Evolutionary conservation across 2,329 filamentous ascomycete genomes (phyloP).

Genomic region (Elsinoe perseae): DNA sequence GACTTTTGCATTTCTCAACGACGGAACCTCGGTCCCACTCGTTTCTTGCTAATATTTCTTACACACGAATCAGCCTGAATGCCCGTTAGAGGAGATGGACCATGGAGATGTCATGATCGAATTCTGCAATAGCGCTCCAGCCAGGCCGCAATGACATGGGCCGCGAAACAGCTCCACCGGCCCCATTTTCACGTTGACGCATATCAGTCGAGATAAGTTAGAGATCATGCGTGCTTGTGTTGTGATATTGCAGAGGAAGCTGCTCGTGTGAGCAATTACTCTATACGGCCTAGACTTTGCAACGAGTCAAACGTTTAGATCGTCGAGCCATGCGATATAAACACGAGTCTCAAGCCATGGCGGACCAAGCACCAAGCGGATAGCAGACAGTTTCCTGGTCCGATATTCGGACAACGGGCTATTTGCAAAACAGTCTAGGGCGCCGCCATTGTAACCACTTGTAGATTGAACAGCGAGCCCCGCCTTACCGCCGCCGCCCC

Average conservation of each 20-base stretch:
- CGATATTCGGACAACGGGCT: conserved; percentile 1
- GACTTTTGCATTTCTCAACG: background rate
- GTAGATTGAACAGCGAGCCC: background rate
- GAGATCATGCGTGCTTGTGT: background rate
- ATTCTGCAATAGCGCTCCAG: background rate
- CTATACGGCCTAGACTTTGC: background rate
- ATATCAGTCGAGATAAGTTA: background rate
- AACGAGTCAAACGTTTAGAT: background rate
- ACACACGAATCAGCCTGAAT: conserved; percentile 5
- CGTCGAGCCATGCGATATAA: background rate
- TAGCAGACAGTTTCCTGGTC: background rate
- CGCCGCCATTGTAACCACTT: background rate
- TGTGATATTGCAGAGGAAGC: background rate
- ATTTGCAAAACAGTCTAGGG: background rate
- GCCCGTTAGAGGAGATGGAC: background rate
- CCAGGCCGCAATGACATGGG: background rate
- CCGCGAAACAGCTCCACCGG: background rate
- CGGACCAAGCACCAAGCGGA: background rate
- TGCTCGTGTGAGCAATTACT: conserved; percentile 10
- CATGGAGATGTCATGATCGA: background rate
- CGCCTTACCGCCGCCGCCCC: too few species aligned
- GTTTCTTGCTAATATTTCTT: background rate
- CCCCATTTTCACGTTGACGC: background rate
- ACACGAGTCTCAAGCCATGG: background rate
- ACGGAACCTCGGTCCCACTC: conserved; percentile 3